These are phyloP conservation scores for Solanum chacoense DNA, from an alignment of 305 asterid genomes.

Conservation along the genomic window DNA sequence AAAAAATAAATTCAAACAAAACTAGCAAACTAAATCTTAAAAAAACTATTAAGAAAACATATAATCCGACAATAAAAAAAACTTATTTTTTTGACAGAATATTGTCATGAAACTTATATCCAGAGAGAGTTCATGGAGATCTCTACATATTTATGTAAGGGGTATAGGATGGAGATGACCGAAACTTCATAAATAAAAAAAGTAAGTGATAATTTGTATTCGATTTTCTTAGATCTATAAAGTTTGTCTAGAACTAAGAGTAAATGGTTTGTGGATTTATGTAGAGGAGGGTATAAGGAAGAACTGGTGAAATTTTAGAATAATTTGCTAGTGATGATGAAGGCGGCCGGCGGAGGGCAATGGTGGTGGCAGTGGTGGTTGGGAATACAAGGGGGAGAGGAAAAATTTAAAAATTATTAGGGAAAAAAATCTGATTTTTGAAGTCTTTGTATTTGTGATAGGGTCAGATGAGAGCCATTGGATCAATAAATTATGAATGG, in stretches of 20 bases:
- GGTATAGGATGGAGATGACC: background rate
- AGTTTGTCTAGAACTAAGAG: no score
- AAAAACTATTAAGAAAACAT: no score
- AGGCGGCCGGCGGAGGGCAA: no score
- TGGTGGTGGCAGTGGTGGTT: background rate
- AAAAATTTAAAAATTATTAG: background rate
- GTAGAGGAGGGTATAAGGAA: no score
- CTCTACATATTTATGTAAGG: background rate
- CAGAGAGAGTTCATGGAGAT: background rate
- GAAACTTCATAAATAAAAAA: background rate
- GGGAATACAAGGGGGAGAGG: background rate
- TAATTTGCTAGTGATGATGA: no score
- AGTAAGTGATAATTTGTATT: background rate
- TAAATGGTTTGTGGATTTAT: no score
- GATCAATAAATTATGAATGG: background rate
- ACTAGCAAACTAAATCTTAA: no score
- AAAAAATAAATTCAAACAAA: no score
- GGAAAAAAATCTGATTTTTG: background rate
- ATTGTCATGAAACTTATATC: background rate
- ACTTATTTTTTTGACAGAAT: no score
- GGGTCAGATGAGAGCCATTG: background rate
- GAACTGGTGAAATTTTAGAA: no score
- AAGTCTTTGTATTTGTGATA: background rate
- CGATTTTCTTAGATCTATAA: background rate
- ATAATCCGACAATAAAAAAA: no score